Percentiles rank a stretch among this genome's conserved stretches.
These are phyloP conservation scores for Aspergillus sp. DNA, from an alignment of 2,329 filamentous ascomycete species.

Conservation along the genomic window DNA sequence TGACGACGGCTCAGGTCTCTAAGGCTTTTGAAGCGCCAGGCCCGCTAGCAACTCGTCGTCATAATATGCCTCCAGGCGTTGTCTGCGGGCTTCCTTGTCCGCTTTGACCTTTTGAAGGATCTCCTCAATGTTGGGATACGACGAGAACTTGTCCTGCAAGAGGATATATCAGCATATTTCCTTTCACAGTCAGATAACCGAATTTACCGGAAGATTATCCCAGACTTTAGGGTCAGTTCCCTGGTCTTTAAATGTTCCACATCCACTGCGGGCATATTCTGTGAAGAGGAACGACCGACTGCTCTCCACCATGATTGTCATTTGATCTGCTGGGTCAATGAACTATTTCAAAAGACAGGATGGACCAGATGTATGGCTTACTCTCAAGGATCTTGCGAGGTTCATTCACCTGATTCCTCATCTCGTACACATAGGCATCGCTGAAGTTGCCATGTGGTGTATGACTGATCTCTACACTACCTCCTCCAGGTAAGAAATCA, in stretches of 20 bases:
- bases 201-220: constrained; percentile 21
- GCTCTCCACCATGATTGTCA: constrained; percentile 27
- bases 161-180: too few relatives aligned
- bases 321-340: constrained; percentile 17
- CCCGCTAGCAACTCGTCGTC: constrained; percentile 8
- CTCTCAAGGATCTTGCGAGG: constrained; percentile 40
- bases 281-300: constrained; percentile 24
- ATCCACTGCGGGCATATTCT: constrained; percentile 20
- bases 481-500: constrained; percentile 23
- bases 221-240: constrained; percentile 23
- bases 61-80: constrained; percentile 16
- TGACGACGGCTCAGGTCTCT: too few relatives aligned
- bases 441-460: constrained; percentile 32
- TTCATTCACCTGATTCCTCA: constrained; percentile 39
- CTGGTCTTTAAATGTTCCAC: constrained; percentile 21
- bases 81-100: constrained; percentile 16
- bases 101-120: constrained; percentile 20
- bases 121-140: constrained; percentile 22
- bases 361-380: constrained; percentile 9
- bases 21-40: too few relatives aligned
- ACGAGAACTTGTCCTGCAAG: constrained; percentile 21
- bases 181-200: too few relatives aligned
- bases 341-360: neutral
- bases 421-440: constrained; percentile 43
- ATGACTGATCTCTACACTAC: constrained; percentile 22